These are phyloP conservation scores for Cucurbita maxima DNA, from an alignment of 306 rosid genomes.

Conservation along the genomic window DNA sequence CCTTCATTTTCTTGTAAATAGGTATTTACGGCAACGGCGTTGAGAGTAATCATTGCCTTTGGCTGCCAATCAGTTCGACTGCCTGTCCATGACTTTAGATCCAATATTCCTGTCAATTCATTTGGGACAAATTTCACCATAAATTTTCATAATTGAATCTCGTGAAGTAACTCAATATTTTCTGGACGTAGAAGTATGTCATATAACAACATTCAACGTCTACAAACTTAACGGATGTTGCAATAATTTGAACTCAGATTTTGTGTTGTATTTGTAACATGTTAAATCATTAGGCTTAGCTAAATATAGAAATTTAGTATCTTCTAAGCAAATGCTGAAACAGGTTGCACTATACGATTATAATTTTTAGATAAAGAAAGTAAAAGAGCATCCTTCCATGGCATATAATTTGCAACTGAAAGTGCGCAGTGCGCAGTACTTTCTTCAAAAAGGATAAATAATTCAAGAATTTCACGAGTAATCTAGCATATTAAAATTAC, in stretches of 20 bases:
- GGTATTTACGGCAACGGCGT: constrained; percentile 90
- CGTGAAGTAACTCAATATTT: background rate
- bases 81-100: constrained; percentile 69
- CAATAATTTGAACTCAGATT: background rate
- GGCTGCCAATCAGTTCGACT: constrained; percentile 83
- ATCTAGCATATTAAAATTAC: background rate
- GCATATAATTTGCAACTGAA: background rate
- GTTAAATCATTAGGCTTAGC: background rate
- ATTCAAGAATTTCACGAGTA: background rate
- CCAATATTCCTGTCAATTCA: constrained; percentile 52
- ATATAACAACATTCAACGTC: background rate
- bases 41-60: constrained; percentile 66
- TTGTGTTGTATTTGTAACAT: background rate
- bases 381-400: background rate
- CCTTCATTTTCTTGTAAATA: constrained; percentile 91
- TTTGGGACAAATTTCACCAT: background rate
- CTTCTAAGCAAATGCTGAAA: background rate
- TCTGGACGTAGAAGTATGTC: background rate
- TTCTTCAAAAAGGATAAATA: background rate
- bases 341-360: background rate
- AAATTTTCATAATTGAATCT: background rate
- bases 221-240: background rate
- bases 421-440: background rate
- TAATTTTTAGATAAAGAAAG: background rate
- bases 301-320: background rate